Evolutionary conservation across 1,284 basidiomycete species (phyloP), one percentile per base, ranked within the genome.

Genomic region (Rhodofomes roseus): DNA sequence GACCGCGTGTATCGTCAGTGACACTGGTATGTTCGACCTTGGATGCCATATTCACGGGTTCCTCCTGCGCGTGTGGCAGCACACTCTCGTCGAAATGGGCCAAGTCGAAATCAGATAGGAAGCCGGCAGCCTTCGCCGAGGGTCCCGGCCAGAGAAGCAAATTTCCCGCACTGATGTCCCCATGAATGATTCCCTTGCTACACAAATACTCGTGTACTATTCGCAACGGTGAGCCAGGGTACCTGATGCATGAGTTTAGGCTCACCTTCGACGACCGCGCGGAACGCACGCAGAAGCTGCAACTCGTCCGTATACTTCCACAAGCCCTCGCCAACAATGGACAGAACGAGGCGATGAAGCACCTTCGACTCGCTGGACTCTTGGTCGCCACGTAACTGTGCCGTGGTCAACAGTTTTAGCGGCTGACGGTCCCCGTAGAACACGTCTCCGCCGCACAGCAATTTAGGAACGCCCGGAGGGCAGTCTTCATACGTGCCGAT

Each of bases 361-460:
- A 44, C 20, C 36, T 43, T 39, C 31, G 40, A 16, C 1, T 41
- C 11, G 2, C 16, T n/a, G n/a, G 46, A 27, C 11, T 44, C 31
- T 25, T 22, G 39, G n/a, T n/a, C n/a, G n/a, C 37, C 39, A 8
- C 37, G 34, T 20, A 52, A 18, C 9, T 20, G n/a, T 12, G 29
- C 34, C 16, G 39, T 29, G 9, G 22, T n/a, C n/a, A n/a, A 29
- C 20, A 44, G 9, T 8, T 25, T 11, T 12, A 23, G 4, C 22
- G 46, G 2, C 9, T 4, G 18, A 5, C 3, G 1, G 36, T 11
- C 9, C 2, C 2, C 9, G 29, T 48, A 48, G 25, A 48, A 29
- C 12, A 58, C 61, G 22, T 62, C 61, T 8, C 22, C 52, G 2
- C 61, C 61, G 2, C 14, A 16, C 11, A 53, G 23, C 20, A 20